Percentiles rank a stretch among this genome's conserved stretches.
These are phyloP conservation scores for Daldinia eschscholtzii DNA, from an alignment of 2,329 filamentous ascomycete species.

Conservation along the genomic window DNA sequence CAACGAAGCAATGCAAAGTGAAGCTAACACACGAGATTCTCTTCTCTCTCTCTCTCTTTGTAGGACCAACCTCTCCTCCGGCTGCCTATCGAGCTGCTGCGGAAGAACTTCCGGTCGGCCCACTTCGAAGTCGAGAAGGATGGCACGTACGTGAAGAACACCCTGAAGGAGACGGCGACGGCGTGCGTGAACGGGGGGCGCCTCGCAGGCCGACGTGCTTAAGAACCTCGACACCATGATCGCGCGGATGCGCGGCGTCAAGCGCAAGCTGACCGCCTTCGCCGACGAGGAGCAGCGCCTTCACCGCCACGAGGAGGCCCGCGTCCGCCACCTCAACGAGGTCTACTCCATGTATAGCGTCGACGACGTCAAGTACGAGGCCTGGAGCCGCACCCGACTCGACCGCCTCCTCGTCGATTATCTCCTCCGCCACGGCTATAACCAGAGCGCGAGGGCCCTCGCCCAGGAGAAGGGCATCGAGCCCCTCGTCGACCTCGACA, in stretches of 20 bases:
- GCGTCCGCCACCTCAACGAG: constrained; percentile 84
- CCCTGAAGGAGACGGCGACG: constrained; percentile 73
- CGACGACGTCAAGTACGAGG: constrained; percentile 93
- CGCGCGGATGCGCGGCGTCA: constrained; percentile 83
- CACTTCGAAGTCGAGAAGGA: constrained; percentile 82
- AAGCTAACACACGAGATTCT: not conserved
- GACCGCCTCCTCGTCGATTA: constrained; percentile 94
- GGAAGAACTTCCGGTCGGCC: constrained; percentile 92
- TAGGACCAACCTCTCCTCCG: constrained; percentile 95
- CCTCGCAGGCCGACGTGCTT: constrained; percentile 77
- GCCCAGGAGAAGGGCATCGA: constrained; percentile 81
- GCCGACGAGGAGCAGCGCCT: constrained; percentile 84
- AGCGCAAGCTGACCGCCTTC: constrained; percentile 83
- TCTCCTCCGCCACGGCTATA: constrained; percentile 85
- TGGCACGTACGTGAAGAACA: constrained; percentile 70
- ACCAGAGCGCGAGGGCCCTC: constrained; percentile 79
- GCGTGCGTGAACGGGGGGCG: constrained; percentile 73
- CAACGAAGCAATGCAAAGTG: not conserved
- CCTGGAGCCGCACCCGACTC: constrained; percentile 85
- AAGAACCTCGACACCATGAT: constrained; percentile 88
- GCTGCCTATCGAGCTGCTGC: constrained; percentile 90
- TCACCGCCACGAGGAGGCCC: constrained; percentile 79
- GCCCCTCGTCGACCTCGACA: constrained; percentile 87
- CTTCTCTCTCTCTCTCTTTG: too few species aligned
- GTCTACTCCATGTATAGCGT: constrained; percentile 84